These are phyloP conservation scores for Aphanomyces euteiches DNA, from an alignment of 352 stramenopile genomes.

Conservation along the genomic window DNA sequence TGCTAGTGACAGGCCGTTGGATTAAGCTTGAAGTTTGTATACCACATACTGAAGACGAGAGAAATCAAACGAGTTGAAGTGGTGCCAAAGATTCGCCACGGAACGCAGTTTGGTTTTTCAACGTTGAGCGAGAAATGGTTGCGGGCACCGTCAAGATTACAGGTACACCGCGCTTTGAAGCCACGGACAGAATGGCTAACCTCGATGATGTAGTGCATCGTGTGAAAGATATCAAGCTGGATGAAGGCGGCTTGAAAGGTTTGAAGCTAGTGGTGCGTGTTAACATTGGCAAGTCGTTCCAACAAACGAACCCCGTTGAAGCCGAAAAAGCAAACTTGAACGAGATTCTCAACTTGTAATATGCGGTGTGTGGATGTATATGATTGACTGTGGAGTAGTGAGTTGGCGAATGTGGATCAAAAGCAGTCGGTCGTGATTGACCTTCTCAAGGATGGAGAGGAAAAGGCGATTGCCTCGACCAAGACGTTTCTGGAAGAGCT, in stretches of 20 bases:
- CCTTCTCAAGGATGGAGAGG: background rate
- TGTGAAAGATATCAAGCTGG: slow-evolving; percentile 1
- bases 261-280: background rate
- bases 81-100: background rate
- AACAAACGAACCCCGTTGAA: background rate
- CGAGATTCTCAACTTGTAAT: slow-evolving; percentile 7
- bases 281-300: background rate
- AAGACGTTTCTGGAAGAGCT: background rate
- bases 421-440: background rate
- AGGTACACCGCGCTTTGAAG: background rate
- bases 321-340: background rate
- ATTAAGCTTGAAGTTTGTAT: slow-evolving; percentile 14
- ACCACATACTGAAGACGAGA: background rate
- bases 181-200: background rate
- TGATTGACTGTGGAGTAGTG: background rate
- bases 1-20: background rate
- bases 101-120: slow-evolving; percentile 10
- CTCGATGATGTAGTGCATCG: slow-evolving; percentile 5
- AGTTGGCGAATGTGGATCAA: background rate
- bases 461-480: background rate
- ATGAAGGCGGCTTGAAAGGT: background rate
- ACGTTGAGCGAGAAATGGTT: background rate
- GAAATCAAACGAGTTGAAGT: slow-evolving; percentile 9
- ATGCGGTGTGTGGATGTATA: background rate
- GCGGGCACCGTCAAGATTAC: background rate